Evolutionary conservation across 164 flowering plant genomes (phyloP).

Genomic region (Stephania yunnanensis): DNA sequence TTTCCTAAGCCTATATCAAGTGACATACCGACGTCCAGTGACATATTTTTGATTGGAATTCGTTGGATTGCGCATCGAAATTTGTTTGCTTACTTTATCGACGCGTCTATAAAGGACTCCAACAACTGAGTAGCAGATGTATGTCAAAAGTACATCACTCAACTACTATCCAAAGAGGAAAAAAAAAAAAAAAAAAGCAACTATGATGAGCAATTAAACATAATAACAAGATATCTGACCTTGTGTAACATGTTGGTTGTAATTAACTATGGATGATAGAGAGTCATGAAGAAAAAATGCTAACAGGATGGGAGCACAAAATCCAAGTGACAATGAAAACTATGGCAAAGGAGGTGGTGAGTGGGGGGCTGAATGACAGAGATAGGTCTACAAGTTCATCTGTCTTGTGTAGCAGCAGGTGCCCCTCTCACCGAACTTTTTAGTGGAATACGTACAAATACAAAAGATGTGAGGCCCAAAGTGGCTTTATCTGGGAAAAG

Average conservation of each 20-base stretch:
- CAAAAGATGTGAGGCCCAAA: slow-evolving; percentile 1
- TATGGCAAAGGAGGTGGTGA: not conserved
- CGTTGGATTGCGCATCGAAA: too few relatives aligned
- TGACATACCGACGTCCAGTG: too few relatives aligned
- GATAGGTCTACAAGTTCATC: not conserved
- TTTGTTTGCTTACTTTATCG: too few relatives aligned
- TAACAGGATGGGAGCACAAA: not conserved
- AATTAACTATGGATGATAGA: not conserved
- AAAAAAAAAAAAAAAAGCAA: too few relatives aligned
- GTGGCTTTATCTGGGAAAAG: slow-evolving; percentile 2
- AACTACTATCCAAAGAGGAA: too few relatives aligned
- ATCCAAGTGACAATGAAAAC: not conserved
- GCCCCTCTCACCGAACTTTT: not conserved
- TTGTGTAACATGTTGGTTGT: not conserved
- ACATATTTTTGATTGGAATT: too few relatives aligned
- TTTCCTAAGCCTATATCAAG: not conserved
- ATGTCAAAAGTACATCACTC: too few relatives aligned
- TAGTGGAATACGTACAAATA: not conserved
- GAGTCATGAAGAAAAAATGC: not conserved
- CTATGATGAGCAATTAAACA: not conserved
- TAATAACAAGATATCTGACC: not conserved
- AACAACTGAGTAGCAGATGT: too few relatives aligned
- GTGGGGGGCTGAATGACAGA: not conserved
- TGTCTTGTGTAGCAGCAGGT: not conserved
- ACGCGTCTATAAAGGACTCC: too few relatives aligned